phyloP scores from a whole-genome alignment of 768 basidiomycete species.

The Lentinula boryana region DNA sequence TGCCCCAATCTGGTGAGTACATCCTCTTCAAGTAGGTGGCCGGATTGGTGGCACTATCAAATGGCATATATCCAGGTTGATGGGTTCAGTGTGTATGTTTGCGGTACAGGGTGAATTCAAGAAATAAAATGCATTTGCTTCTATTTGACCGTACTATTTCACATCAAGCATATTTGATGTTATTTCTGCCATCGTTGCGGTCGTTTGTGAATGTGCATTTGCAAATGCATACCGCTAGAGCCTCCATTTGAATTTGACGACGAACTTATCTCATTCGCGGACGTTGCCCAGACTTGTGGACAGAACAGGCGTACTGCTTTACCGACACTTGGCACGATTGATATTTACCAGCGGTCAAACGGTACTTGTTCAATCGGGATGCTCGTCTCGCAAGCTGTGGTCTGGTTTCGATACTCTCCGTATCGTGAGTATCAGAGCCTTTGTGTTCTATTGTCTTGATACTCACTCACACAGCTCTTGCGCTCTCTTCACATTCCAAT shows the following conservation, averaged over 20 bases:
- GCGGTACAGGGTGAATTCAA: no score
- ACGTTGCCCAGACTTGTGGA: background rate
- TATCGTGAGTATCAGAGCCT: background rate
- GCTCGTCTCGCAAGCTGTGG: background rate
- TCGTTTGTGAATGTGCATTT: background rate
- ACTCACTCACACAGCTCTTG: background rate
- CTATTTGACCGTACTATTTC: no score
- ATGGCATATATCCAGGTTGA: no score
- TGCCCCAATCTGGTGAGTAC: no score
- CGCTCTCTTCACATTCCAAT: background rate
- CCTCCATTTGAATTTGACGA: background rate
- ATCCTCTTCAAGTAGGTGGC: no score
- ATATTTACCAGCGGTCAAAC: background rate
- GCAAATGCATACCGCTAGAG: background rate
- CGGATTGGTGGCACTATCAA: no score
- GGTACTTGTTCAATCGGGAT: background rate
- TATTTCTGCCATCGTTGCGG: background rate
- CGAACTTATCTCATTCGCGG: no score
- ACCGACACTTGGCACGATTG: background rate
- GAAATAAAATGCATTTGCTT: no score
- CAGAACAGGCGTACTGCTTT: background rate
- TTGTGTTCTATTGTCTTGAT: background rate
- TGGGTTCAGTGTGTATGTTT: no score
- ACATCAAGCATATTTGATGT: background rate
- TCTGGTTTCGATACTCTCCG: background rate